These are phyloP conservation scores for Neonothopanus nambi DNA, from an alignment of 1,284 basidiomycete genomes.

Conservation along the genomic window DNA sequence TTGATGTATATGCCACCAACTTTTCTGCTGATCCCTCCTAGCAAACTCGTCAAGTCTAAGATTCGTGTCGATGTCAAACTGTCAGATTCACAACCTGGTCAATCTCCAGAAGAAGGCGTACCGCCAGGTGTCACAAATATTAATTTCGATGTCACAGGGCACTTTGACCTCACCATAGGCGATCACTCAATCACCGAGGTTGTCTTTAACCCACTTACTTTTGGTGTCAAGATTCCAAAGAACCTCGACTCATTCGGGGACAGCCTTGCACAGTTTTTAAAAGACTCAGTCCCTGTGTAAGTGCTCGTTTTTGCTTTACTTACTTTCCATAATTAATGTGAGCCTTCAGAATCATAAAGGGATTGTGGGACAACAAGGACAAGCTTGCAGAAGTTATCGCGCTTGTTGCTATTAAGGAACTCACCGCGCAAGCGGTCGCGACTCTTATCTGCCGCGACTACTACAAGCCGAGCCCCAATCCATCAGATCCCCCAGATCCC, in stretches of 20 bases:
- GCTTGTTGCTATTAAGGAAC: neutral
- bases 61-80: neutral
- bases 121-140: neutral
- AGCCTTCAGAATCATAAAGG: neutral
- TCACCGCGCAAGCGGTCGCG: neutral
- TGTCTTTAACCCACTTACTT: neutral
- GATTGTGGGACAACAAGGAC: neutral
- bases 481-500: neutral
- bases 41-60: neutral
- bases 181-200: neutral
- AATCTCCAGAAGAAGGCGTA: neutral
- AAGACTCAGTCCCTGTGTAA: neutral
- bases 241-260: neutral
- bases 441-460: neutral
- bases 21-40: no score
- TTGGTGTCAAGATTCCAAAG: neutral
- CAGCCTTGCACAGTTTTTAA: neutral
- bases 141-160: neutral
- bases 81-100: neutral
- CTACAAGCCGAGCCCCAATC: neutral
- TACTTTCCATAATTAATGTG: neutral
- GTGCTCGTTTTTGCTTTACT: neutral
- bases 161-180: neutral
- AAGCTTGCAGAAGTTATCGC: neutral
- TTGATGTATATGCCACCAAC: no score